These are phyloP conservation scores for Tylopilus subfusipes DNA, from an alignment of 768 basidiomycete species.

Conservation along the genomic window DNA sequence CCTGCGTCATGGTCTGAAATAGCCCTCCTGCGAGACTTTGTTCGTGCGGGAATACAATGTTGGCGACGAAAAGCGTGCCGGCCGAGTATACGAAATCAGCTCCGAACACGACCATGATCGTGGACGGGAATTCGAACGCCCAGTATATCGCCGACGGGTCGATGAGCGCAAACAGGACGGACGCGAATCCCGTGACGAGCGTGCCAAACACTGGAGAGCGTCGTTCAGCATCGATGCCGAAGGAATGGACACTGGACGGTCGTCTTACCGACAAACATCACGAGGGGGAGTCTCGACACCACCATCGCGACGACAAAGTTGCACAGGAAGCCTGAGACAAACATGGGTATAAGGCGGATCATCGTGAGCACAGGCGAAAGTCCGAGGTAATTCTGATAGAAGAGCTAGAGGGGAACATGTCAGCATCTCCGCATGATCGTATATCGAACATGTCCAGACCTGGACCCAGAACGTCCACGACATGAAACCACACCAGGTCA, in stretches of 20 bases:
- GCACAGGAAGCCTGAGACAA: slow-evolving; percentile 56
- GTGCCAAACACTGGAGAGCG: slow-evolving; percentile 48
- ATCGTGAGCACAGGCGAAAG: slow-evolving; percentile 34
- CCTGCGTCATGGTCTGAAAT: slow-evolving; percentile 80
- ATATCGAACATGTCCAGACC: slow-evolving; percentile 20
- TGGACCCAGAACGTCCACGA: slow-evolving; percentile 52
- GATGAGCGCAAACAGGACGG: slow-evolving; percentile 67
- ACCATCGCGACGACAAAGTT: slow-evolving; percentile 63
- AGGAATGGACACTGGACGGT: too few relatives aligned
- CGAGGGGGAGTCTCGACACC: slow-evolving; percentile 23
- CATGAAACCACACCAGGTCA: slow-evolving; percentile 58
- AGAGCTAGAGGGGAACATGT: slow-evolving; percentile 41
- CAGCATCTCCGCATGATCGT: not conserved
- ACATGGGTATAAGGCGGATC: slow-evolving; percentile 71
- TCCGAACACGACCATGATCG: slow-evolving; percentile 62
- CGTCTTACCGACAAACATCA: slow-evolving; percentile 51
- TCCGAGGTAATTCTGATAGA: slow-evolving; percentile 65
- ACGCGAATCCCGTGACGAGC: slow-evolving; percentile 51
- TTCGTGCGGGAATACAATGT: slow-evolving; percentile 60
- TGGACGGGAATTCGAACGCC: slow-evolving; percentile 72
- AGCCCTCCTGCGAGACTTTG: slow-evolving; percentile 73
- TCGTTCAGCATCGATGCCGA: not conserved
- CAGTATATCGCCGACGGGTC: slow-evolving; percentile 56
- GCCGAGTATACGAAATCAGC: slow-evolving; percentile 74
- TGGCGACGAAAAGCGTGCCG: slow-evolving; percentile 73